Conservation (phyloP, 1,139 yeast genomes). For the Suhomyces atakaporum region DNA sequence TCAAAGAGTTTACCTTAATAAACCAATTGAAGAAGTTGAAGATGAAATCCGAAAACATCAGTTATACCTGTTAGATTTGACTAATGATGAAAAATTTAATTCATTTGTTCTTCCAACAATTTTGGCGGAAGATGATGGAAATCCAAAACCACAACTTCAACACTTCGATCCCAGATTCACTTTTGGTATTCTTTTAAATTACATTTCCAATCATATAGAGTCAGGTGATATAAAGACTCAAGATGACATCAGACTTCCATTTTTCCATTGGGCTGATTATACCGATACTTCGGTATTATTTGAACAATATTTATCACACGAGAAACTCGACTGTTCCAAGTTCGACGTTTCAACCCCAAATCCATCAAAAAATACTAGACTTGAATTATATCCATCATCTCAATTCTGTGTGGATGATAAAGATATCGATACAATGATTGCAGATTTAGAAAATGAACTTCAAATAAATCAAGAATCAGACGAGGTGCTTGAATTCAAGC, state of each 20-base stretch:
- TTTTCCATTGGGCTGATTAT: constrained; percentile 44
- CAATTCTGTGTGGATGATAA: constrained; percentile 33
- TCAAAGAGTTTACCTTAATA: constrained; percentile 5
- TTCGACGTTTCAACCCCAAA: constrained; percentile 25
- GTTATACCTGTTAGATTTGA: constrained; percentile 9
- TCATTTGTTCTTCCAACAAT: constrained; percentile 10
- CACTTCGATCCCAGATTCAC: constrained; percentile 39
- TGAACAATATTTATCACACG: constrained; percentile 17
- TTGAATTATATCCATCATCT: constrained; percentile 21
- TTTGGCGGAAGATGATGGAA: constrained; percentile 13
- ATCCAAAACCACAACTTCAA: constrained; percentile 19
- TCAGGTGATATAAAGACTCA: background rate
- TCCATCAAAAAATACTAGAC: constrained; percentile 17
- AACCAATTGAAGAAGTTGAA: constrained; percentile 7
- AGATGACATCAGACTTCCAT: constrained; percentile 20
- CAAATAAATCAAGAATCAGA: no score
- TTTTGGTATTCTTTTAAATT: constrained; percentile 26
- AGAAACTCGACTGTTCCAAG: constrained; percentile 23
- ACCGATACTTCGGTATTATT: constrained; percentile 31
- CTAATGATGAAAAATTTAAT: constrained; percentile 12
- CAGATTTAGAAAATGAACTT: no score
- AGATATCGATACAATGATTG: constrained; percentile 18
- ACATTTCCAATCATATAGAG: constrained; percentile 16
- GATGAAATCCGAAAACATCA: constrained; percentile 4
- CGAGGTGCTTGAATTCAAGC: constrained; percentile 4